A percentile compares a stretch with the other conserved stretches of the same genome.
Evolutionary conservation across 306 rosid species (phyloP).

Genomic region (barrel medic (Medicago truncatula)): MtrunA17r5.0-ANR NC_053044.1:43770001-43770500

Average conservation of each 20-base stretch:
- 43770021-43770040: conserved; percentile 84
- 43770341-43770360: background rate
- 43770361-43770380: too few species aligned
- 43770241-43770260: background rate
- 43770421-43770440: too few species aligned
- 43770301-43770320: background rate
- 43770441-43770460: too few species aligned
- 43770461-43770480: background rate
- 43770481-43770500: background rate
- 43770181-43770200: background rate
- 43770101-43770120: background rate
- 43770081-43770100: background rate
- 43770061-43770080: conserved; percentile 10
- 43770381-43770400: too few species aligned
- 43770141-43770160: background rate
- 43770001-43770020: conserved; percentile 85
- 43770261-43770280: background rate
- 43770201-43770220: background rate
- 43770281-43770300: background rate
- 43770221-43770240: background rate
- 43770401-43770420: too few species aligned
- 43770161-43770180: background rate
- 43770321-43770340: background rate
- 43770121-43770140: background rate
- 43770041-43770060: conserved; percentile 16